These are phyloP conservation scores for Boletus reticulatus DNA, from an alignment of 768 basidiomycete genomes.

Conservation along the genomic window DNA sequence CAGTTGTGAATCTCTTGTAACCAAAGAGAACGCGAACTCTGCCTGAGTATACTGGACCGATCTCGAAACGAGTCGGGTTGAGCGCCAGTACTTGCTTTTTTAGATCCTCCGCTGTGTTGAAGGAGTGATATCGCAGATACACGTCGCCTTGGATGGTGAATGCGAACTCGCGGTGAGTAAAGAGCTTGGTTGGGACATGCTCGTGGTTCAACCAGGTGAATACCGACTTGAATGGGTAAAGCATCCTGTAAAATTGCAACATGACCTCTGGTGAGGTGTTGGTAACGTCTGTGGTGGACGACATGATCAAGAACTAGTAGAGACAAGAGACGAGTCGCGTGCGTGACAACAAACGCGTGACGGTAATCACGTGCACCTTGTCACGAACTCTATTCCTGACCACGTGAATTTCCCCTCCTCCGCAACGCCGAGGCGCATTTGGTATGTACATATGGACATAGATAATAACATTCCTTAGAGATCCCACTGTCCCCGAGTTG, in stretches of 20 bases:
- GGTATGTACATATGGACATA: not conserved
- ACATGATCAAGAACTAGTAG: constrained; percentile 2
- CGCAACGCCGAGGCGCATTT: not conserved
- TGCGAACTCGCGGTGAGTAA: constrained; percentile 93
- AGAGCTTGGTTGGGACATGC: constrained; percentile 73
- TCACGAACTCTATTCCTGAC: not conserved
- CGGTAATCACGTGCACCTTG: constrained; percentile 6
- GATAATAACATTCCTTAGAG: not conserved
- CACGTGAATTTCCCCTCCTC: not conserved
- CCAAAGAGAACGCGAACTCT: constrained; percentile 53
- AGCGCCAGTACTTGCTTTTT: constrained; percentile 84
- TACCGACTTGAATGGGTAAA: constrained; percentile 94
- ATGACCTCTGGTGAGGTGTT: constrained; percentile 58
- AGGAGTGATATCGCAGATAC: constrained; percentile 95
- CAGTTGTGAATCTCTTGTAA: not conserved
- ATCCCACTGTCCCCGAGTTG: constrained; percentile 4
- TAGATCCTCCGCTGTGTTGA: constrained; percentile 79
- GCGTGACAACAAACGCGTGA: constrained; percentile 21
- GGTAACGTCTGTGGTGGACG: constrained; percentile 13
- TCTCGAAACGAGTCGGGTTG: constrained; percentile 94
- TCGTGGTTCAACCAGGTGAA: constrained; percentile 96
- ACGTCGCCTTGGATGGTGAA: constrained; percentile 90
- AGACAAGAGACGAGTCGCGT: not conserved
- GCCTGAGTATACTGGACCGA: constrained; percentile 90
- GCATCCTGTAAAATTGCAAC: constrained; percentile 79